phyloP scores from a whole-genome alignment of 2,329 filamentous ascomycete genomes.

The Aulographum hederae region DNA sequence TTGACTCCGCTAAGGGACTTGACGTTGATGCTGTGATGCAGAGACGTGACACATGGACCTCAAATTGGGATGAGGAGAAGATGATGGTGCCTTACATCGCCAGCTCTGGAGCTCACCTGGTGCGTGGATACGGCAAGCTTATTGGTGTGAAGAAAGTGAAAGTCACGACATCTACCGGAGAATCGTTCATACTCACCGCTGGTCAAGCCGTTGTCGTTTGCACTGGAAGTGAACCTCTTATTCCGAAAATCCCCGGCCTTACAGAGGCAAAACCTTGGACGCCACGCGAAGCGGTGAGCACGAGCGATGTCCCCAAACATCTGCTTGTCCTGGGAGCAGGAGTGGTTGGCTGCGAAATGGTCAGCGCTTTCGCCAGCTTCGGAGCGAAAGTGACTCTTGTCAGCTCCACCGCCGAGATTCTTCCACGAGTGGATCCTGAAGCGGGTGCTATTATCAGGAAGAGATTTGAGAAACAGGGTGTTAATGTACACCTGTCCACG shows the following conservation, averaged over 20 bases:
- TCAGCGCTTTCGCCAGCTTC: slow-evolving; percentile 4
- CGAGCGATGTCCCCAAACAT: slow-evolving; percentile 5
- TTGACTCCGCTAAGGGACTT: slow-evolving; percentile 1
- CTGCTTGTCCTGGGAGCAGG: slow-evolving; percentile 6
- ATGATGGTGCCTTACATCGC: background rate
- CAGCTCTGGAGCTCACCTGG: slow-evolving; percentile 1
- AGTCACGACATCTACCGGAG: slow-evolving; percentile 3
- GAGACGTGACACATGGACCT: slow-evolving; percentile 4
- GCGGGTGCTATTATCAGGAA: slow-evolving; percentile 4
- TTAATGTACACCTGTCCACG: slow-evolving; percentile 2
- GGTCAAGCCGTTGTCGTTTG: slow-evolving; percentile 4
- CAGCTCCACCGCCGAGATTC: slow-evolving; percentile 2
- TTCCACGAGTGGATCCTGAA: slow-evolving; percentile 4
- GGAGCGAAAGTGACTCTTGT: slow-evolving; percentile 5
- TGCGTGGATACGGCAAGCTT: slow-evolving; percentile 5
- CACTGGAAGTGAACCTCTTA: slow-evolving; percentile 3
- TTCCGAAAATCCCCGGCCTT: slow-evolving; percentile 3
- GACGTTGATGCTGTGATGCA: slow-evolving; percentile 5
- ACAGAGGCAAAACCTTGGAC: slow-evolving; percentile 4
- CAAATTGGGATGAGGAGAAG: slow-evolving; percentile 1
- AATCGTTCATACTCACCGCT: slow-evolving; percentile 1
- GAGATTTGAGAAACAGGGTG: slow-evolving; percentile 4
- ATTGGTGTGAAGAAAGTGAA: slow-evolving; percentile 4
- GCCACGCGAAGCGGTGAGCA: slow-evolving; percentile 3
- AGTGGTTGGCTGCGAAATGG: slow-evolving; percentile 6